phyloP scores from a whole-genome alignment of 2,329 filamentous ascomycete species.

The Rhynchosporium secalis region DNA sequence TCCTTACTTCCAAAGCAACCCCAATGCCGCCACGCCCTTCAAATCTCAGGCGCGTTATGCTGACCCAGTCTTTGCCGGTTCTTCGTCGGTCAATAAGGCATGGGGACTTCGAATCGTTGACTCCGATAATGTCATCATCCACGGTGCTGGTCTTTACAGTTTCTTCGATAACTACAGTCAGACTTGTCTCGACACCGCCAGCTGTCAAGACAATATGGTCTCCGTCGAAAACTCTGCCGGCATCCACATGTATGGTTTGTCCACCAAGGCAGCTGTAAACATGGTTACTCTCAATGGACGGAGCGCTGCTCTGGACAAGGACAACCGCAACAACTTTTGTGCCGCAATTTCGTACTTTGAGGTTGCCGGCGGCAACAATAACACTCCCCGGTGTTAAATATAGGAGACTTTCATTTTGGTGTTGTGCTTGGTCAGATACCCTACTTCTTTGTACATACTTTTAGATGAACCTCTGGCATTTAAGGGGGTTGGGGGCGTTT shows the following conservation, averaged over 20 bases:
- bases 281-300: slow-evolving; percentile 67
- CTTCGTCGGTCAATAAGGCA: slow-evolving; percentile 56
- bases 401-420: background rate
- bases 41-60: slow-evolving; percentile 54
- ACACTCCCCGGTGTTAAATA: slow-evolving; percentile 8
- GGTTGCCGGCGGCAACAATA: slow-evolving; percentile 8
- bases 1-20: slow-evolving; percentile 84
- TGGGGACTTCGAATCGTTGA: slow-evolving; percentile 73
- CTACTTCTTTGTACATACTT: slow-evolving; percentile 31
- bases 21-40: slow-evolving; percentile 68
- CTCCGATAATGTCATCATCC: slow-evolving; percentile 67
- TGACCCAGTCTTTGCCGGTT: slow-evolving; percentile 67
- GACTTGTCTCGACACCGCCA: slow-evolving; percentile 64
- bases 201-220: slow-evolving; percentile 78
- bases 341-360: slow-evolving; percentile 57
- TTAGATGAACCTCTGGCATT: slow-evolving; percentile 13
- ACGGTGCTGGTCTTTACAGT: slow-evolving; percentile 74
- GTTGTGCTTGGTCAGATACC: slow-evolving; percentile 27
- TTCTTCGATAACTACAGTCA: slow-evolving; percentile 84
- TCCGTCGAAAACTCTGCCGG: slow-evolving; percentile 63
- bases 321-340: slow-evolving; percentile 67
- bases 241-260: slow-evolving; percentile 66
- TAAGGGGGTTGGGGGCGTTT: slow-evolving; percentile 7
- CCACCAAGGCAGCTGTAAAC: slow-evolving; percentile 72
- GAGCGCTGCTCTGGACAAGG: slow-evolving; percentile 53